Base-by-base conservation (phyloP, 805 yeast species). In the Zygotorulaspora chibaensis region DNA sequence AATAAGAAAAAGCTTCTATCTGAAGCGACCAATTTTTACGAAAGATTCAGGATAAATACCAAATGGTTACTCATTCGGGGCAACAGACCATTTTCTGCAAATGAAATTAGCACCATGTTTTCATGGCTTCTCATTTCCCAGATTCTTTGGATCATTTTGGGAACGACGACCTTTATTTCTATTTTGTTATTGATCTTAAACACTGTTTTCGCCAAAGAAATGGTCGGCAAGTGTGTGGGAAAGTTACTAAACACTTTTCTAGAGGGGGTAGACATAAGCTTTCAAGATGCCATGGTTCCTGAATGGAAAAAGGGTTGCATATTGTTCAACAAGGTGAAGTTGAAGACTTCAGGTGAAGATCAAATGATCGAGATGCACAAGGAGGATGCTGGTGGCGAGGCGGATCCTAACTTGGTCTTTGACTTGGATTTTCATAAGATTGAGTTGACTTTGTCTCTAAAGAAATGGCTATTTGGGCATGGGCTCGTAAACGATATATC, bases 111-210 rank as follows among this genome's bases (percentile, higher is more conserved):
- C 13, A 96, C 97, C 1, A 71, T 90, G 52, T 83, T 88, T 55
- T 85, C 96, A 9, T 90, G 97, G 97, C 64, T 91, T 31, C 75
- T 91, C 31, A 78, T 91, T 57, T 93, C 96, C 2, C 93, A 90
- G 64, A 80, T 86, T 1, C 62, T 86, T 1, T 76, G 95, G 77
- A 70, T 90, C 36, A 67, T 89, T 11, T 68, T 88, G 29, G 96
- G 90, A 0, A 89, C 98, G 8, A 90, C 98, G 1, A 89, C 97
- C 2, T 91, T 91, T 60, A 79, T 88, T 42, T 88, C 96, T 9
- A 68, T 90, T 35, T 71, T 90, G 3, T 73, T 91, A 31, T 78
- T 82, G 68, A 81, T 83, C 1, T 71, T 80, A 59, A 88, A 86
- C 62, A 84, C 96, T 1, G 84, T 88, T 9, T 82, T 87, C 58